A percentile compares a stretch with the other conserved stretches of the same genome.
Conservation (phyloP, 345 rosid genomes). For the Moricandia moricandioides region DNA sequence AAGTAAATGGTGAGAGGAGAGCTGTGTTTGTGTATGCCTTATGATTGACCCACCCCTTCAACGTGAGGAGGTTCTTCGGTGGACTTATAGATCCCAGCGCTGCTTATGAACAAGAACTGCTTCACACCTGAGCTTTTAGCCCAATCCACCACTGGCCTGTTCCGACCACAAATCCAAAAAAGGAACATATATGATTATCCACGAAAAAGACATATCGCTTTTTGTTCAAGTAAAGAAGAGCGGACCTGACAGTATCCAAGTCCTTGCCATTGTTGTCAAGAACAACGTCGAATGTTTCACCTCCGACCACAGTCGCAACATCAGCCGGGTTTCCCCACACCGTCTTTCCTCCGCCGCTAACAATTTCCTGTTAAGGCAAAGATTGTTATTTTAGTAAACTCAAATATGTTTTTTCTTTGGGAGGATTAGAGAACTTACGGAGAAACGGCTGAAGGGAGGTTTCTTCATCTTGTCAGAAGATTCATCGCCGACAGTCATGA, state of each 20-base stretch:
- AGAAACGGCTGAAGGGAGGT: constrained; percentile 82
- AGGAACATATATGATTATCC: neutral
- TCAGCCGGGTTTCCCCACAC: constrained; percentile 89
- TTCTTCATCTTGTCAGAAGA: constrained; percentile 90
- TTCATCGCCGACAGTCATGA: constrained; percentile 82
- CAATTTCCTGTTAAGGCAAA: constrained; percentile 60
- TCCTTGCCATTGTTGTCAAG: constrained; percentile 96
- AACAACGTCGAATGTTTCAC: constrained; percentile 73
- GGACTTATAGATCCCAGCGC: constrained; percentile 88
- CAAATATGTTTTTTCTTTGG: neutral
- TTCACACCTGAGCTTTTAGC: constrained; percentile 78
- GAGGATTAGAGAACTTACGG: constrained; percentile 40
- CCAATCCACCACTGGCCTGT: constrained; percentile 86
- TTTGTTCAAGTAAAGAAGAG: neutral
- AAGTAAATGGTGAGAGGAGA: neutral
- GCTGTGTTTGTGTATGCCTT: neutral
- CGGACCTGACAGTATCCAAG: constrained; percentile 74
- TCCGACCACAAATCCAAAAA: neutral
- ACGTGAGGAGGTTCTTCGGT: constrained; percentile 92
- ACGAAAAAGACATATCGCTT: neutral
- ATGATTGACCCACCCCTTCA: constrained; percentile 80
- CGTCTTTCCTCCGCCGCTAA: constrained; percentile 77
- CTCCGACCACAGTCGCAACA: constrained; percentile 63
- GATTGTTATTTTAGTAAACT: neutral
- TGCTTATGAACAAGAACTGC: constrained; percentile 87